Evolutionary conservation across 352 stramenopile species (phyloP), one percentile per base, ranked within the genome.

Genomic region (Phytophthora brassicae): DNA sequence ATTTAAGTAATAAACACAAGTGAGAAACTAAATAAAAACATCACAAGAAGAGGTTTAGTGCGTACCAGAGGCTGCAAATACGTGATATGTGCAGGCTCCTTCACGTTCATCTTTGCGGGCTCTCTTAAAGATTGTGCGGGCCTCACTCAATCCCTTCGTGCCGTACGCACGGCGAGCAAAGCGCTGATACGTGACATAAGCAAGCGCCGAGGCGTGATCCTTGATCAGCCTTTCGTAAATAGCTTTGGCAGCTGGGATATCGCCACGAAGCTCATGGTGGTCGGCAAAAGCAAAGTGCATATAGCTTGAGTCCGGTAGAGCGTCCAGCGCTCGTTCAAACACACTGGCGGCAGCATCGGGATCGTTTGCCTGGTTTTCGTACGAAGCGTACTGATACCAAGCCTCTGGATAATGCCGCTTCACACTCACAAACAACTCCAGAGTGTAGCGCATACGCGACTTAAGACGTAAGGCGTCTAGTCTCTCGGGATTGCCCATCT

Each of bases 341-440:
- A 96, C 75, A 22, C 55, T 60, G 0, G 70, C 77, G 7, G 85
- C 83, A 8, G 84, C 84, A 16, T 94, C 87, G 0, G 60, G 73
- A 41, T 96, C 87, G 29, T 89, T 86, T 5, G 66, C 74, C 24
- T 92, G 81, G 46, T 80, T 92, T 44, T 96, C 87, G 47, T 92
- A 92, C 6, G 75, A 70, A 13, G 85, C 81, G 46, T 93, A 96
- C 60, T 94, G 87, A 60, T 91, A 94, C 87, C 87, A 96, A 2
- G 81, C 76, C 61, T 96, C 87, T 2, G 85, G 84, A 31, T 86
- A 87, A 61, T 89, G 79, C 5, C 81, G 77, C 55, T 91, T 84
- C 9, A 90, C 74, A 33, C 84, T 90, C 22, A 96, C 70, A 36
- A 93, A 88, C 2, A 89, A 55, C 56, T 96, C 86, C 12, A 96